Evolutionary conservation across 2,329 filamentous ascomycete species (phyloP).

Genomic region (Penicillium sp.): DNA sequence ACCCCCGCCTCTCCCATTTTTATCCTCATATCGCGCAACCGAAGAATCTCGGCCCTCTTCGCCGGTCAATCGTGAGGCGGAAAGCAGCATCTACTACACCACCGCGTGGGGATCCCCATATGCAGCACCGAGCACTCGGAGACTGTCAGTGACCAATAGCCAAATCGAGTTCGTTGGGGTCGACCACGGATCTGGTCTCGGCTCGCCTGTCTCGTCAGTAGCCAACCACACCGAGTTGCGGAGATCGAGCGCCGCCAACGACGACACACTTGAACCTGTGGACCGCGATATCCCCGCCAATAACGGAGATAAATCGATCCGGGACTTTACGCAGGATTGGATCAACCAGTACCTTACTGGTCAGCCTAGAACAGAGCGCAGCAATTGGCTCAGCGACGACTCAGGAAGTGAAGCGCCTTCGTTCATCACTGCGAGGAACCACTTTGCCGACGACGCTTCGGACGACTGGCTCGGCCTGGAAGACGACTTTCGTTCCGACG

Average conservation of each 20-base stretch:
- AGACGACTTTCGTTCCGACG: slow-evolving; percentile 40
- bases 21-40: slow-evolving; percentile 34
- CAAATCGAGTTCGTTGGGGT: slow-evolving; percentile 53
- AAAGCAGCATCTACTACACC: slow-evolving; percentile 61
- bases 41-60: slow-evolving; percentile 43
- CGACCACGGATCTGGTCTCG: slow-evolving; percentile 34
- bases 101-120: slow-evolving; percentile 94
- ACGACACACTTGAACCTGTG: slow-evolving; percentile 29
- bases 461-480: slow-evolving; percentile 48
- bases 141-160: slow-evolving; percentile 41
- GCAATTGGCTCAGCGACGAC: slow-evolving; percentile 82
- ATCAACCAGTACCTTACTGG: slow-evolving; percentile 80
- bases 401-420: slow-evolving; percentile 73
- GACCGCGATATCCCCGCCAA: slow-evolving; percentile 24
- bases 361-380: slow-evolving; percentile 66
- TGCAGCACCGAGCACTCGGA: slow-evolving; percentile 58
- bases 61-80: slow-evolving; percentile 44
- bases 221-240: slow-evolving; percentile 30
- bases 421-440: slow-evolving; percentile 43
- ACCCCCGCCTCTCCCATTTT: slow-evolving; percentile 32
- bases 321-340: slow-evolving; percentile 77
- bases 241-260: slow-evolving; percentile 31
- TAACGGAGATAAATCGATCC: slow-evolving; percentile 39
- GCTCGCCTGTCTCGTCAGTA: slow-evolving; percentile 37
- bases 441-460: slow-evolving; percentile 43